Evolutionary conservation across 192 early-diverging fungal species (phyloP).

Genomic region (Powellomyces hirtus): DNA sequence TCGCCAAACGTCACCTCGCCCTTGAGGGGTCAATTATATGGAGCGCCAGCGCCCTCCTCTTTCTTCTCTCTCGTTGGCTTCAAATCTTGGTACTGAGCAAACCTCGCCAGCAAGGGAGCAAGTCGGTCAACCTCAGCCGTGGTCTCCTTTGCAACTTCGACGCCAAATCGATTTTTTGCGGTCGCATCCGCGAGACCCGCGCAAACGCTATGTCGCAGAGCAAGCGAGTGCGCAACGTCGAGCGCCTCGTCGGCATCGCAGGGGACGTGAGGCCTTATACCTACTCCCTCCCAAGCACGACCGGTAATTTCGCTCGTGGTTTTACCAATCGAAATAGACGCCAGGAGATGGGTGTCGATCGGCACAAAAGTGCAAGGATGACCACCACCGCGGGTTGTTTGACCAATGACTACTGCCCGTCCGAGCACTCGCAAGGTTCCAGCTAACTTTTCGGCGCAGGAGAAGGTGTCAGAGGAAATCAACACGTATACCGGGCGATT

Average conservation of each 20-base stretch:
- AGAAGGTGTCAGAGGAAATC: not conserved
- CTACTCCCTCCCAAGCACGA: not conserved
- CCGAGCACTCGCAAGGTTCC: not conserved
- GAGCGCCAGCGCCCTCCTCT: no score
- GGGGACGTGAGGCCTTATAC: not conserved
- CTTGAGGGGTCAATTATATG: no score
- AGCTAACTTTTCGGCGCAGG: slow-evolving; percentile 2
- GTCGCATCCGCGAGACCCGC: no score
- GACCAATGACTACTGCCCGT: not conserved
- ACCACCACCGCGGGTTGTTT: not conserved
- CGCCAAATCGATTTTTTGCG: no score
- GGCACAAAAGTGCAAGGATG: not conserved
- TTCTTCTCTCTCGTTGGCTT: no score
- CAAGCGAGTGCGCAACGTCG: not conserved
- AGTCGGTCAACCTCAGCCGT: no score
- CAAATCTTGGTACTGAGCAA: no score
- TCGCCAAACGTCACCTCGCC: no score
- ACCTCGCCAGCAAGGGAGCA: no score
- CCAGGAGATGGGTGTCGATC: not conserved
- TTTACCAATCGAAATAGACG: not conserved
- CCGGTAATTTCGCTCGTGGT: not conserved
- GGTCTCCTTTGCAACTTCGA: no score
- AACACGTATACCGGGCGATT: not conserved
- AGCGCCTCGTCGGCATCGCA: not conserved
- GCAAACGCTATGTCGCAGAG: no score